Base-by-base conservation (phyloP, 2,329 filamentous ascomycete species). In the Phialemoniopsis sp. region DNA sequence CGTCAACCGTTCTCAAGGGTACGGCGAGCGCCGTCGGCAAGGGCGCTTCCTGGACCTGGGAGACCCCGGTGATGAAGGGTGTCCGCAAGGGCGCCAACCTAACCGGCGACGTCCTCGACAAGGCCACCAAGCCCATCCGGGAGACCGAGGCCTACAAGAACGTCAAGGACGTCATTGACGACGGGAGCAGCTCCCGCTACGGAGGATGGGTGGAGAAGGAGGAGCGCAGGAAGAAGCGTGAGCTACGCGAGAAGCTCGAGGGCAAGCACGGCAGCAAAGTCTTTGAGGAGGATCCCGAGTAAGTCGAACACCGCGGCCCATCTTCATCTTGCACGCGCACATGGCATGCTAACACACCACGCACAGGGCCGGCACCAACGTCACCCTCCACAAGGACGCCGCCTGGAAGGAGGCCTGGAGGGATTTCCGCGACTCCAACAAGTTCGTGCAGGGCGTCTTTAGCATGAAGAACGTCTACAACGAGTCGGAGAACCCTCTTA, bases 321-420 rank as follows among this genome's bases (percentile, higher is more conserved):
- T 15, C 9, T 17, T 37, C 13, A 18, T 8, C 14, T 17, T 31
- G 21, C 5, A 30, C n/a, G n/a, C n/a, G n/a, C n/a, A n/a, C n/a
- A n/a, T n/a, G n/a, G n/a, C n/a, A n/a, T 32, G 39, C 53, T 57
- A 47, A 54, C 60, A 66, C 58, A 68, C 48, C 37, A 29, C 19
- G 37, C 29, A 13, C 50, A 96, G 93, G 42, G 93, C 93, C 43
- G 93, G 93, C 44, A 95, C 90, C 41, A 94, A 95, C 57, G 72
- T 98, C 36, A 97, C 91, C 1, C 62, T 98, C 1, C 93, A 98
- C 74, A 98, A 98, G 67, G 93, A 98, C 53, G 84, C 93, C 13
- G 87, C 87, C 16, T 97, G 91, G 89, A 96, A 95, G 67, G 91
- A 97, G 63, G 89, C 89, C n/a, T 98, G 93, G 93, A 81, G 85